Conservation (phyloP, 352 stramenopile species). For the Phytophthora pini region DNA sequence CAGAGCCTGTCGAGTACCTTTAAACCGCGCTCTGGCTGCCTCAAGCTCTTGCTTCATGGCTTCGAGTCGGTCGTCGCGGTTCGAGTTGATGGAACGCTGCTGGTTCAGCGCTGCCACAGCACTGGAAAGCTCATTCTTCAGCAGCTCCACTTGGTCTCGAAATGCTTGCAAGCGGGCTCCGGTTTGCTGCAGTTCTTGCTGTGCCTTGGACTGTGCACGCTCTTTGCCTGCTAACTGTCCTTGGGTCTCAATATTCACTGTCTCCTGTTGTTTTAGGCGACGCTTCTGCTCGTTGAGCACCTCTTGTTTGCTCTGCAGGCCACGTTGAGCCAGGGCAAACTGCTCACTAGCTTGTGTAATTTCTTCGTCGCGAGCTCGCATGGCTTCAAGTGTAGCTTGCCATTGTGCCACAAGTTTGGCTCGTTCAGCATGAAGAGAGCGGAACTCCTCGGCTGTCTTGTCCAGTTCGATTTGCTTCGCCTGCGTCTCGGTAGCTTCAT, state of each 20-base stretch:
- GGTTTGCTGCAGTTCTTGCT: slow-evolving; percentile 71
- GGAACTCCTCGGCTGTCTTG: slow-evolving; percentile 95
- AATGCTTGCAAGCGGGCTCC: slow-evolving; percentile 79
- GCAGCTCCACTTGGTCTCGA: slow-evolving; percentile 91
- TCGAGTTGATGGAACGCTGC: slow-evolving; percentile 79
- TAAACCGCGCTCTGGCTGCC: slow-evolving; percentile 68
- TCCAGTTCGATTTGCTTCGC: slow-evolving; percentile 97
- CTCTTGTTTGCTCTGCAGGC: slow-evolving; percentile 67
- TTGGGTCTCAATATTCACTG: slow-evolving; percentile 88
- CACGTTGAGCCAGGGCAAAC: slow-evolving; percentile 77
- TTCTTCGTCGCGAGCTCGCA: slow-evolving; percentile 93
- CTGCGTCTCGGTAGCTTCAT: slow-evolving; percentile 92
- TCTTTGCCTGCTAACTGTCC: slow-evolving; percentile 74
- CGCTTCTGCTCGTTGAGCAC: slow-evolving; percentile 78
- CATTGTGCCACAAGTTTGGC: slow-evolving; percentile 95
- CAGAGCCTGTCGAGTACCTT: slow-evolving; percentile 82
- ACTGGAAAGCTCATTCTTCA: slow-evolving; percentile 92
- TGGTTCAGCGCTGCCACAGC: slow-evolving; percentile 85
- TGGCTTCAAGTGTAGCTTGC: slow-evolving; percentile 94
- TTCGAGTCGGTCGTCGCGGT: slow-evolving; percentile 79
- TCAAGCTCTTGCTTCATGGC: slow-evolving; percentile 83
- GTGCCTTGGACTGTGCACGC: slow-evolving; percentile 68
- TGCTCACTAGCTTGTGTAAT: slow-evolving; percentile 92
- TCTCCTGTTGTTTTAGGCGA: slow-evolving; percentile 84
- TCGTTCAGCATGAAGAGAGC: slow-evolving; percentile 92